A percentile compares a stretch with the other conserved stretches of the same genome.
Evolutionary conservation across 1,284 basidiomycete species (phyloP).

Genomic region (Dichomitus squalens): DNA sequence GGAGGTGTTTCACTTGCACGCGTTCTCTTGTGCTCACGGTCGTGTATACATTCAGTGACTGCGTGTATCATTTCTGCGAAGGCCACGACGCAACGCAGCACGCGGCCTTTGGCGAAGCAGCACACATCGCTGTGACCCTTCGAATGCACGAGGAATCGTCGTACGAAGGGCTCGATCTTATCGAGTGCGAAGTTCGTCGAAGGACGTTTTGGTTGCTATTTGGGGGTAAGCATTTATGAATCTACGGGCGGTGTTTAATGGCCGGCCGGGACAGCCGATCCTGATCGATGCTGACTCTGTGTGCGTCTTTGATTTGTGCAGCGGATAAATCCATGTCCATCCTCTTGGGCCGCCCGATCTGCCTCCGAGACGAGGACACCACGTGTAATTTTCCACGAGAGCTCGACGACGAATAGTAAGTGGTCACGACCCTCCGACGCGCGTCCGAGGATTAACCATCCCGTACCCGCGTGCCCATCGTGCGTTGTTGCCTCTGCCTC

Average conservation of each 20-base stretch:
- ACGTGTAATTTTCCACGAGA: slow-evolving; percentile 85
- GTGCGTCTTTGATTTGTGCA: slow-evolving; percentile 32
- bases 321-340: slow-evolving; percentile 90
- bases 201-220: slow-evolving; percentile 86
- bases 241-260: slow-evolving; percentile 9
- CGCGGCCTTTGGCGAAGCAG: slow-evolving; percentile 81
- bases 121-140: slow-evolving; percentile 78
- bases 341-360: slow-evolving; percentile 77
- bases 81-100: slow-evolving; percentile 87
- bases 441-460: slow-evolving; percentile 38
- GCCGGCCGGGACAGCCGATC: slow-evolving; percentile 21
- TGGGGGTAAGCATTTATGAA: slow-evolving; percentile 54
- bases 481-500: slow-evolving; percentile 3
- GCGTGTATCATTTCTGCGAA: slow-evolving; percentile 82
- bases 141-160: slow-evolving; percentile 83
- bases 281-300: slow-evolving; percentile 18
- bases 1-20: slow-evolving; percentile 4
- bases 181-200: slow-evolving; percentile 82
- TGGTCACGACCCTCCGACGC: slow-evolving; percentile 28
- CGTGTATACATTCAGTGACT: slow-evolving; percentile 53
- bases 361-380: slow-evolving; percentile 84
- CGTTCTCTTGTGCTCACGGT: slow-evolving; percentile 13
- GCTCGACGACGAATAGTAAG: slow-evolving; percentile 84
- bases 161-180: slow-evolving; percentile 78
- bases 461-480: slow-evolving; percentile 26